Evolutionary conservation across 1,139 yeast species (phyloP), one percentile per base, ranked within the genome.

Genomic region (Meyerozyma smithsonii): DNA sequence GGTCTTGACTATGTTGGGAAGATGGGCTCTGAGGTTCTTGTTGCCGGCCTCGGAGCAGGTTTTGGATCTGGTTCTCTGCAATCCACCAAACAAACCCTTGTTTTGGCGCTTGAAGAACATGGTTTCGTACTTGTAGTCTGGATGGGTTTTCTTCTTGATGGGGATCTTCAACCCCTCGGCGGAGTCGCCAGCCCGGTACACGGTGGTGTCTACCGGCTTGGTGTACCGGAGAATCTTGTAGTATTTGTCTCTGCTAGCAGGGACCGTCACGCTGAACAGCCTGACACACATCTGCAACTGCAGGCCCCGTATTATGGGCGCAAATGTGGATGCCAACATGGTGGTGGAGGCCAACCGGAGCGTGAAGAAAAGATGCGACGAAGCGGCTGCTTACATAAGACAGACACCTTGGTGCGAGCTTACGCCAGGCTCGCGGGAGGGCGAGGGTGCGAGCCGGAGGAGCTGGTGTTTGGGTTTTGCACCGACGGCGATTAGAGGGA

Each of bases 51-150:
- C 96, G 11, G 95, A 80, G 45, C 90, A 76, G 43, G 80, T 77
- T 62, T 87, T 79, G 48, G 96, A 94, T 47, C 81, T 75, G 50
- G 79, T 81, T 44, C 88, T 78, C 57, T 84, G 86, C 43, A 84
- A 77, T 14, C 97, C 97, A 18, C 97, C 98, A 59, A 77, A 90
- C 37, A 92, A 72, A 7, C 97, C 97, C 42, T 84, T 69, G 60
- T 90, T 87, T 51, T 90, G 82, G 62, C 90, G 84, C 59, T 89
- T 89, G 68, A 81, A 90, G 48, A 80, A 72, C 42, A 72, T 66
- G 3, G 96, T 72, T 46, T 85, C 90, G 59, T 83, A 90, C 39
- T 88, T 84, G 61, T 92, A 92, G 14, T 75, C 82, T 11, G 98
- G 97, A 54, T 75, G 75, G 42, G 67, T 55, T 28, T 71, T 65